Evolutionary conservation across 1,139 yeast species (phyloP).

Genomic region (Maudiozyma humilis): DNA sequence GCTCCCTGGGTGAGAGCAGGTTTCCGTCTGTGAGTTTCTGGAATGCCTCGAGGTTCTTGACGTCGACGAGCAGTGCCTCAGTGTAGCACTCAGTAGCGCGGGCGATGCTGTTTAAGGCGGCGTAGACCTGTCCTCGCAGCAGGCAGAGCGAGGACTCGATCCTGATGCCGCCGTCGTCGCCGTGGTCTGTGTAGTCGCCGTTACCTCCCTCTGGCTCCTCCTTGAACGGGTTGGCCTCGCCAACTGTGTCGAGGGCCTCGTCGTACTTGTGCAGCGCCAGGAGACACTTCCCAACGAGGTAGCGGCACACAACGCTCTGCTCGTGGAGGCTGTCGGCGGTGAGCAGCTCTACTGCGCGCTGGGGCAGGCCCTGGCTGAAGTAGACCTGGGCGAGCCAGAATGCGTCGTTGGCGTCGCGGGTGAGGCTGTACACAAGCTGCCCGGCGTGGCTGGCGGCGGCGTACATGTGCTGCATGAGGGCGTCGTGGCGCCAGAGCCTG

Average conservation of each 20-base stretch:
- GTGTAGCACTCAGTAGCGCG: constrained; percentile 80
- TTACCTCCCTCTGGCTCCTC: constrained; percentile 14
- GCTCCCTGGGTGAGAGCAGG: constrained; percentile 75
- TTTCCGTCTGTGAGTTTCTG: constrained; percentile 67
- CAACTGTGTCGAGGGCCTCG: constrained; percentile 80
- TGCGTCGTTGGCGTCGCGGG: constrained; percentile 82
- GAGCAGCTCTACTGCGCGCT: constrained; percentile 66
- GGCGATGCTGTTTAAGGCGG: constrained; percentile 78
- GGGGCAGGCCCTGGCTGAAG: constrained; percentile 60
- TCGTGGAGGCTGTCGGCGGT: constrained; percentile 36
- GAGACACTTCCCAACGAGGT: constrained; percentile 70
- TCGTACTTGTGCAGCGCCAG: constrained; percentile 74
- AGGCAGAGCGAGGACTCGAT: constrained; percentile 83
- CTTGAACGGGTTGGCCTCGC: constrained; percentile 71
- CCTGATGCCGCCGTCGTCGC: constrained; percentile 69
- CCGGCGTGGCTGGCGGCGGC: constrained; percentile 87
- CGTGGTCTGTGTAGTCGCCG: constrained; percentile 5
- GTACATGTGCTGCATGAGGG: constrained; percentile 86
- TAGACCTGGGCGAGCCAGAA: constrained; percentile 94
- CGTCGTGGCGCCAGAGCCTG: constrained; percentile 90
- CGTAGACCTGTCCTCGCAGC: constrained; percentile 74
- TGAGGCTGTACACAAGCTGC: constrained; percentile 72
- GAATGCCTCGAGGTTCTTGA: constrained; percentile 89
- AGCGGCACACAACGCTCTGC: constrained; percentile 62
- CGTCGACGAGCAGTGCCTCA: constrained; percentile 82